Base-by-base conservation (phyloP, 805 yeast species). In the Brettanomyces anomalus region DNA sequence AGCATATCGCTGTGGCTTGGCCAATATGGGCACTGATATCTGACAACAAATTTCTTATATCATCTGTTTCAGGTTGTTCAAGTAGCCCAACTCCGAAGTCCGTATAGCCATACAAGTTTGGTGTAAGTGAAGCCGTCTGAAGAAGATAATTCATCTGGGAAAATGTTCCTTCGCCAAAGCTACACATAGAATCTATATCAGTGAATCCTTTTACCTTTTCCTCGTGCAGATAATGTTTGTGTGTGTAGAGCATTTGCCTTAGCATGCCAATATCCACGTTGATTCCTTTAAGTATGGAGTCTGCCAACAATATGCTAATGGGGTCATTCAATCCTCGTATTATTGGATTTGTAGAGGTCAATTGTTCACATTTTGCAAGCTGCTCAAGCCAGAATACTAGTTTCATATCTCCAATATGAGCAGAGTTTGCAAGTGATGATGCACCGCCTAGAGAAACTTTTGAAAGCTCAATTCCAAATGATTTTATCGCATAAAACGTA, bases 11-110 rank as follows among this genome's bases (percentile, higher is more conserved):
- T 0, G 81, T 74, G 2, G 93, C 85, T 58, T 86, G 94, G 5
- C 95, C 95, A 33, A 86, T 62, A 60, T 85, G 95, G 0, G 94
- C 93, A 10, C 78, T 72, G 8, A 81, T 72, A 46, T 82, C 85
- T 30, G 77, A 70, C 7, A 77, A 62, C 4, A 57, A 49, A 15
- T 60, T 59, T 35, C 56, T 46, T 14, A 57, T 36, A 7, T 40
- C 40, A 6, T 43, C 43, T 45, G 71, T 75, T 47, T 48, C 61
- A 36, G 77, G 70, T 19, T 61, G 55, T 46, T 74, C 77, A 30
- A 82, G 57, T 28, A 77, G 54, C 34, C 61, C 56, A 13, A 74
- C 68, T 0, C 76, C 68, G 7, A 48, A 43, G 16, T 42, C 42
- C 1, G 62, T 55, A 1, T 79, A 73, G 0, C 85, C 85, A 1